Evolutionary conservation across 169 alveolate genomes (phyloP).

Genomic region (Eimeria sp.): DNA sequence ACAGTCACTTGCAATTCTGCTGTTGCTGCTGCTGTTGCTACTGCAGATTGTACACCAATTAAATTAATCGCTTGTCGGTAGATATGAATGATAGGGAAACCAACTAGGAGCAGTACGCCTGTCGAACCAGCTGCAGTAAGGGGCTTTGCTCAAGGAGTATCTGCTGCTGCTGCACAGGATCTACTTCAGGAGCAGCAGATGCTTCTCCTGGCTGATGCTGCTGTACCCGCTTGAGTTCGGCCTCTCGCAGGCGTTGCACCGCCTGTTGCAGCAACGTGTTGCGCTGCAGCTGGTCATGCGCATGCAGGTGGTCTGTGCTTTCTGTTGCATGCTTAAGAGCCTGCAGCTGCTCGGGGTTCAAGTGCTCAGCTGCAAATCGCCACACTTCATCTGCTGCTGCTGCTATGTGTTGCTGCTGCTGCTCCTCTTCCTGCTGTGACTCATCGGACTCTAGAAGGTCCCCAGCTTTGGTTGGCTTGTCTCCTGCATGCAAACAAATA

Average conservation of each 20-base stretch:
- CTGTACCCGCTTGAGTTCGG: conserved; percentile 6
- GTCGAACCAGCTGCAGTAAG: not conserved
- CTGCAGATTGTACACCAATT: not conserved
- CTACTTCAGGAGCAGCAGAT: not conserved
- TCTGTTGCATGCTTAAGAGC: not conserved
- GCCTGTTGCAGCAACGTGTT: conserved; percentile 38
- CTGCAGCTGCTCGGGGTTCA: conserved; percentile 46
- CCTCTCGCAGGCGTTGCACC: conserved; percentile 10
- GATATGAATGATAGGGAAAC: not conserved
- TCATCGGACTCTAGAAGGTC: conserved; percentile 40
- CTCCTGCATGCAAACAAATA: conserved; percentile 6
- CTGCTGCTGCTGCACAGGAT: not conserved
- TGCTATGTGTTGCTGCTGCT: conserved; percentile 21
- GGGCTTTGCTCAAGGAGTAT: not conserved
- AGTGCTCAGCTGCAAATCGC: not conserved
- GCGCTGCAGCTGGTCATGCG: not conserved
- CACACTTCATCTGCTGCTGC: conserved; percentile 34
- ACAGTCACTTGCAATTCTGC: not conserved
- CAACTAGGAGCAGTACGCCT: not conserved
- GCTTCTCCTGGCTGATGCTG: not conserved
- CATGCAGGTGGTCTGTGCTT: not conserved
- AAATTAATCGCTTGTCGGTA: not conserved
- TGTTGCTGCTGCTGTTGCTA: not conserved
- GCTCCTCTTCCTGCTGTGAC: conserved; percentile 36
- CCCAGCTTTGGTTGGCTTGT: conserved; percentile 48